Conservation (phyloP, 75 land plant species). For the Picea glauca region DNA sequence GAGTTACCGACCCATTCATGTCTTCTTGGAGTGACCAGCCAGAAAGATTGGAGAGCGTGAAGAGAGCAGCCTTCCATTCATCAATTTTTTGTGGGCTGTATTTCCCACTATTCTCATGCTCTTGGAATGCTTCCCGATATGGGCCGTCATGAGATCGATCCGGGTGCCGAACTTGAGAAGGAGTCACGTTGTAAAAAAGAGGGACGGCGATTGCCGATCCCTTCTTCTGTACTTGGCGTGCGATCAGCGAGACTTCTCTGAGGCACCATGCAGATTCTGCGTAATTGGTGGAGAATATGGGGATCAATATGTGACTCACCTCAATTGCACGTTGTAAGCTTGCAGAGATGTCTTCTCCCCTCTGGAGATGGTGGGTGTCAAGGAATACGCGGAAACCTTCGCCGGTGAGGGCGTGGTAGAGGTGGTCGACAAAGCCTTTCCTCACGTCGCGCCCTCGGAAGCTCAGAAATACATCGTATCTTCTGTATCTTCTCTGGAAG, state of each 20-base stretch:
- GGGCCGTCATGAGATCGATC: neutral
- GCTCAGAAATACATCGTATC: slow-evolving; percentile 10
- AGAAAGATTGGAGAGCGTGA: neutral
- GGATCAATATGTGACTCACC: neutral
- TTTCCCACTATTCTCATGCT: neutral
- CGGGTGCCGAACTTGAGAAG: slow-evolving; percentile 1
- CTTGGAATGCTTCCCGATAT: neutral
- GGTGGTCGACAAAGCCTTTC: slow-evolving; percentile 1
- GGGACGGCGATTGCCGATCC: neutral
- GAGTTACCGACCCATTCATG: too few relatives aligned
- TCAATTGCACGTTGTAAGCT: neutral
- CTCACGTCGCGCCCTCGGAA: slow-evolving; percentile 5
- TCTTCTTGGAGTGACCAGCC: neutral
- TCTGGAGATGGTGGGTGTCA: neutral
- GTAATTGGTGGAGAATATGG: slow-evolving; percentile 2
- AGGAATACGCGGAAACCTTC: neutral
- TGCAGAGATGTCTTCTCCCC: neutral
- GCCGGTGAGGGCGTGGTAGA: neutral
- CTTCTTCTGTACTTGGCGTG: too few relatives aligned
- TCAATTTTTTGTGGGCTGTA: too few relatives aligned
- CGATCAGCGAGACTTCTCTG: neutral
- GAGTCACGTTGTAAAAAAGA: slow-evolving; percentile 18
- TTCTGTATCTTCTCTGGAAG: too few relatives aligned
- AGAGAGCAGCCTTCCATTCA: neutral
- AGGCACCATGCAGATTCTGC: slow-evolving; percentile 11